Conservation (phyloP, 2,329 filamentous ascomycete genomes). For the Monosporascus sp. region DNA sequence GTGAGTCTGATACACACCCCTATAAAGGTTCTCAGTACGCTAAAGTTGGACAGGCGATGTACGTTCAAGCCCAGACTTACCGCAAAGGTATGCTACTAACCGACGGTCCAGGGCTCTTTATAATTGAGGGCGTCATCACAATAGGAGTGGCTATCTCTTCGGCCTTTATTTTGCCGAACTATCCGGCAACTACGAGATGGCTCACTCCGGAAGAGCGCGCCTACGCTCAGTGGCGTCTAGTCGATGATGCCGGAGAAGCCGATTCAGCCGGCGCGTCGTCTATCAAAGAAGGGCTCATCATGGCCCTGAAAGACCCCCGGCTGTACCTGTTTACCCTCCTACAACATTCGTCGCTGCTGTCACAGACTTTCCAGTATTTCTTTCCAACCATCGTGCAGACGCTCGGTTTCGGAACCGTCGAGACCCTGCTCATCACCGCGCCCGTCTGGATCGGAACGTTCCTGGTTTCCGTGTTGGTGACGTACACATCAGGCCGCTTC, state of each 20-base stretch:
- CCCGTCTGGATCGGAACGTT: slow-evolving; percentile 52
- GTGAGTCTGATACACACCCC: slow-evolving; percentile 7
- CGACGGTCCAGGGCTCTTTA: slow-evolving; percentile 25
- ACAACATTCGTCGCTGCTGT: slow-evolving; percentile 45
- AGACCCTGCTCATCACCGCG: slow-evolving; percentile 51
- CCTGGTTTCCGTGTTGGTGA: slow-evolving; percentile 46
- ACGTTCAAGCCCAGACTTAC: too few relatives aligned
- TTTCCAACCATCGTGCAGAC: slow-evolving; percentile 60
- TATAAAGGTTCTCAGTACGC: background rate
- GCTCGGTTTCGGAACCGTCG: slow-evolving; percentile 49
- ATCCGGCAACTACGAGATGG: slow-evolving; percentile 48
- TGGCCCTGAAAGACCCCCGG: slow-evolving; percentile 43
- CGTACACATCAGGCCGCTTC: slow-evolving; percentile 47
- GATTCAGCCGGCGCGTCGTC: slow-evolving; percentile 33
- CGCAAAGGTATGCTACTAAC: background rate
- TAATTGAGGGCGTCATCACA: slow-evolving; percentile 36
- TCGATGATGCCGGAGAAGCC: slow-evolving; percentile 41
- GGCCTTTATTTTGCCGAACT: slow-evolving; percentile 42
- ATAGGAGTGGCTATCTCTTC: slow-evolving; percentile 29
- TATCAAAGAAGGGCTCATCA: slow-evolving; percentile 39
- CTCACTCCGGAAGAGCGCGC: slow-evolving; percentile 44
- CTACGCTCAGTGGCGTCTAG: slow-evolving; percentile 46
- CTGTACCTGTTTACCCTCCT: slow-evolving; percentile 50
- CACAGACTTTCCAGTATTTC: slow-evolving; percentile 58
- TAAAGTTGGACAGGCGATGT: slow-evolving; percentile 20